Percentiles rank a stretch among this genome's conserved stretches.
These are phyloP conservation scores for Penicillium sp. DNA, from an alignment of 2,329 filamentous ascomycete genomes.

Conservation along the genomic window DNA sequence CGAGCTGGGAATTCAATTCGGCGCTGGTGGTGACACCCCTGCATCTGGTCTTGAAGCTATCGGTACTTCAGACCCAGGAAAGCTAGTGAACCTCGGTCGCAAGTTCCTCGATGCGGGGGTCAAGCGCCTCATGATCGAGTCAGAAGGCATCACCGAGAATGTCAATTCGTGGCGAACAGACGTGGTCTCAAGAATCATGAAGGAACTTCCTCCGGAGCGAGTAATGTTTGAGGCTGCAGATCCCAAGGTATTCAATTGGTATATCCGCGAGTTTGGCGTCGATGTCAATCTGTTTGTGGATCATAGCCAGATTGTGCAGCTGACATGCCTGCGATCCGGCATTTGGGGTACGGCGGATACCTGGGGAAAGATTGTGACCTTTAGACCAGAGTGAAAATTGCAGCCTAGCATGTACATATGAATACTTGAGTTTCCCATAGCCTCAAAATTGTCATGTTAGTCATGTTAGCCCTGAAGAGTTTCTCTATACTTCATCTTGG, in stretches of 20 bases:
- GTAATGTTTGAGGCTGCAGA: conserved; percentile 63
- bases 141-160: conserved; percentile 62
- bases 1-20: conserved; percentile 60
- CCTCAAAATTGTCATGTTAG: not conserved
- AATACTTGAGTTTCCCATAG: not conserved
- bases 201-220: conserved; percentile 53
- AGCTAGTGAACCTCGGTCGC: conserved; percentile 53
- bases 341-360: conserved; percentile 61
- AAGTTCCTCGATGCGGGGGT: conserved; percentile 56
- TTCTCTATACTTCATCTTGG: conserved; percentile 3
- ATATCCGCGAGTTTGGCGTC: conserved; percentile 58
- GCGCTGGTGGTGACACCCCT: conserved; percentile 57
- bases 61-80: conserved; percentile 53
- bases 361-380: conserved; percentile 55
- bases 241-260: conserved; percentile 59
- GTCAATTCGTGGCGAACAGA: conserved; percentile 58
- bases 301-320: conserved; percentile 60
- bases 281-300: conserved; percentile 62
- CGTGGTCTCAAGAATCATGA: conserved; percentile 56
- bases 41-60: conserved; percentile 50
- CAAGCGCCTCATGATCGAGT: conserved; percentile 61
- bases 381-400: conserved; percentile 23
- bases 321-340: conserved; percentile 54
- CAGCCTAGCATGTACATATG: not conserved
- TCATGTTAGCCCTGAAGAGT: not conserved